phyloP scores from a whole-genome alignment of 768 basidiomycete genomes.

The Lyophyllum atratum region DNA sequence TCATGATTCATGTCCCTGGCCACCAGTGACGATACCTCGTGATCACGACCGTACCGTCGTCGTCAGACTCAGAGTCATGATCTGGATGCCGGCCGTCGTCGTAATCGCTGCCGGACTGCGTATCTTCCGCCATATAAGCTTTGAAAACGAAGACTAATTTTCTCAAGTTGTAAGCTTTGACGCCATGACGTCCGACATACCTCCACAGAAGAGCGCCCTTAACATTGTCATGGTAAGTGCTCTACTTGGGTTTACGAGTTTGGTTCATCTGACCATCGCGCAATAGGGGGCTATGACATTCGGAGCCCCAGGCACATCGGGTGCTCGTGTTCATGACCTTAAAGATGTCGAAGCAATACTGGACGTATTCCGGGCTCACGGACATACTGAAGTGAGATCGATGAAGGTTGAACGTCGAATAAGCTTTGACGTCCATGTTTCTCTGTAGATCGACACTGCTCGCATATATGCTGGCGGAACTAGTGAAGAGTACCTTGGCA shows the following conservation, averaged over 20 bases:
- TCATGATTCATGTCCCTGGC: no score
- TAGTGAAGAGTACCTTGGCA: slow-evolving; percentile 56
- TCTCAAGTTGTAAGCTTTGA: no score
- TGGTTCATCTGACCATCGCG: not conserved
- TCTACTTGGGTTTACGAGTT: slow-evolving; percentile 22
- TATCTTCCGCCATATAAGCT: no score
- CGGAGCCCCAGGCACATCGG: slow-evolving; percentile 38
- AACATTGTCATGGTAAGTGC: slow-evolving; percentile 52
- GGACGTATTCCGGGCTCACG: slow-evolving; percentile 52
- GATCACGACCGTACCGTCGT: no score
- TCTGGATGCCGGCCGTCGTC: not conserved
- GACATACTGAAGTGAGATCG: slow-evolving; percentile 37
- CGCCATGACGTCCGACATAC: slow-evolving; percentile 23
- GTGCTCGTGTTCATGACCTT: slow-evolving; percentile 42
- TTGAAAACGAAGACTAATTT: no score
- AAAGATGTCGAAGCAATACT: slow-evolving; percentile 47
- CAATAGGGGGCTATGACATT: slow-evolving; percentile 49
- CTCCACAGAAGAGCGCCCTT: slow-evolving; percentile 39
- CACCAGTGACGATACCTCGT: no score
- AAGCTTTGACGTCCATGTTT: no score
- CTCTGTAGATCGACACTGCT: slow-evolving; percentile 22
- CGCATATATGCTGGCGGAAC: slow-evolving; percentile 46
- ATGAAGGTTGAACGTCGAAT: slow-evolving; percentile 17
- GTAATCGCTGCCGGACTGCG: no score
- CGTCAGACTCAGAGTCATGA: not conserved